These are phyloP conservation scores for Pleurotus platypus DNA, from an alignment of 768 basidiomycete species.

Conservation along the genomic window DNA sequence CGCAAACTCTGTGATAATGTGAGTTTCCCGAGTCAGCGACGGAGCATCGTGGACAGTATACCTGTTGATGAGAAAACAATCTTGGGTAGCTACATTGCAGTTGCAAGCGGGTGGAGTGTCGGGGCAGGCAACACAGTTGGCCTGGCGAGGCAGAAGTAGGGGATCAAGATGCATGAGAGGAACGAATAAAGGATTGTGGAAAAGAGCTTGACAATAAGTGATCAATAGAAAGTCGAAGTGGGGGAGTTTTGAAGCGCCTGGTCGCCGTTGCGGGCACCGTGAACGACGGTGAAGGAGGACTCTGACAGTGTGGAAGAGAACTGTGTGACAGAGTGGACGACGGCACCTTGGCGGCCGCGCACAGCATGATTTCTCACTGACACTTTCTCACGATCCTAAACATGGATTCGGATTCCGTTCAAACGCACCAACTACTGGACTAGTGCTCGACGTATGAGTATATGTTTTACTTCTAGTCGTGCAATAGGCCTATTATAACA, in stretches of 20 bases:
- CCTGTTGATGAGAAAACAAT: constrained; percentile 62
- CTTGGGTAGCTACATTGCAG: constrained; percentile 46
- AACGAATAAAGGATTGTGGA: constrained; percentile 29
- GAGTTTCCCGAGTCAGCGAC: constrained; percentile 2
- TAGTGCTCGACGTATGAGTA: too few relatives aligned
- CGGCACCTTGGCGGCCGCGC: background rate
- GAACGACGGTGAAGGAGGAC: constrained; percentile 10
- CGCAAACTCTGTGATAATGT: constrained; percentile 48
- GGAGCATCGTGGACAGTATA: constrained; percentile 22
- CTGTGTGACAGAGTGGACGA: too few relatives aligned
- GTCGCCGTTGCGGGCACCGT: constrained; percentile 13
- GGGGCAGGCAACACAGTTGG: constrained; percentile 48
- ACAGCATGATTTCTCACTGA: constrained; percentile 2
- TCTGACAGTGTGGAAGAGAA: constrained; percentile 1
- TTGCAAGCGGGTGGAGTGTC: constrained; percentile 44
- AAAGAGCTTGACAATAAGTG: constrained; percentile 16
- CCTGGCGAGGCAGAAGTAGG: constrained; percentile 36
- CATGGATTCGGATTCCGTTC: too few relatives aligned
- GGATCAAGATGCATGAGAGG: constrained; percentile 27
- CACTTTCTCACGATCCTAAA: constrained; percentile 3
- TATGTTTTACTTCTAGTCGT: too few relatives aligned
- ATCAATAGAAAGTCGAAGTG: constrained; percentile 19
- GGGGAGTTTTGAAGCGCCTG: constrained; percentile 14
- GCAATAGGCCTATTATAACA: too few relatives aligned
- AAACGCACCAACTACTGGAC: too few relatives aligned